Evolutionary conservation across 2,329 filamentous ascomycete genomes (phyloP).

Genomic region (Rosellinia necatrix): DNA sequence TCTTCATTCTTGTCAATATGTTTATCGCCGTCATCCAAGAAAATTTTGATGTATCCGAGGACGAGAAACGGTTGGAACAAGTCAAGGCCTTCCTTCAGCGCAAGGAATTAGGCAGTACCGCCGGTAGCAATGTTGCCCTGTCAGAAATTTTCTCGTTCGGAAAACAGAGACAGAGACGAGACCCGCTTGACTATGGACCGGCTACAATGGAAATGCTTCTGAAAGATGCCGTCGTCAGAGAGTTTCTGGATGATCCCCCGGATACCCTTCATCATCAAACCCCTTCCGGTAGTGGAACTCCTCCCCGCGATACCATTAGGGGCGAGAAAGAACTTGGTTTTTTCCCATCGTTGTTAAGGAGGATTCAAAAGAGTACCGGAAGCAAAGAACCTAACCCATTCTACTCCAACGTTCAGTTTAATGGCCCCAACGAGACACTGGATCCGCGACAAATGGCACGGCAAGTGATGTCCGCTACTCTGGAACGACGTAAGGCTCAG

Average conservation of each 20-base stretch:
- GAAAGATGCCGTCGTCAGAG: conserved; percentile 92
- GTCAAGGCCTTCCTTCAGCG: conserved; percentile 93
- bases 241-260: conserved; percentile 83
- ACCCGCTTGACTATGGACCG: conserved; percentile 89
- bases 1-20: conserved; percentile 98
- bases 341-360: conserved; percentile 65
- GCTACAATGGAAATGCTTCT: conserved; percentile 95
- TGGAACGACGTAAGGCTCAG: conserved; percentile 83
- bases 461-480: conserved; percentile 83
- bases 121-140: conserved; percentile 75
- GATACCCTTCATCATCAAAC: conserved; percentile 42
- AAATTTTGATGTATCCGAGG: conserved; percentile 97
- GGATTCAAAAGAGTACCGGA: conserved; percentile 58
- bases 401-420: conserved; percentile 75
- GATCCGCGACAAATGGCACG: conserved; percentile 88
- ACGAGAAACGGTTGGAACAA: conserved; percentile 95
- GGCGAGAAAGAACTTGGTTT: conserved; percentile 60
- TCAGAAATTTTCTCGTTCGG: conserved; percentile 71
- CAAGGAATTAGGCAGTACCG: conserved; percentile 76
- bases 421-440: conserved; percentile 74
- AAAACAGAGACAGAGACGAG: conserved; percentile 65
- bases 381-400: conserved; percentile 90
- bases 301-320: conserved; percentile 43
- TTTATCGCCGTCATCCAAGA: conserved; percentile 99
- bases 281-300: conserved; percentile 36